Evolutionary conservation across 2,329 filamentous ascomycete genomes (phyloP), one percentile per base, ranked within the genome.

Genomic region (Phaeosphaeriaceae sp.): DNA sequence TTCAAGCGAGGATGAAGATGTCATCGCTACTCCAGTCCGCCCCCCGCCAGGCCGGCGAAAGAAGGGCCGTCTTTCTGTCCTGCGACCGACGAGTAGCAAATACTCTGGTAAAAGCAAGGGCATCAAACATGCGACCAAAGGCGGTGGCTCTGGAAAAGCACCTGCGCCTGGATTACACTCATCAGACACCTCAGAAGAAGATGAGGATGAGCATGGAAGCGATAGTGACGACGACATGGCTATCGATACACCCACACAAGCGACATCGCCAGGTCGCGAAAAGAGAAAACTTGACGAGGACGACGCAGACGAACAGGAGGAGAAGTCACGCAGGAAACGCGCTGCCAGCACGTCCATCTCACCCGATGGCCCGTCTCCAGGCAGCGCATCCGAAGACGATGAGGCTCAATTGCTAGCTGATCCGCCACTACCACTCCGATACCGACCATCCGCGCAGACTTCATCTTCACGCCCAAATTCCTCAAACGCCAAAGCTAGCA

Each of bases 21-120:
- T 24, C 1, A 41, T 69, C 13, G 56, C 56, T 44, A 71, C 73
- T 41, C 69, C 74, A 9, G 56, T 60, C 25, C 68, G 63, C 36
- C 64, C 67, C 11, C 49, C 56, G 25, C 51, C 67, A 24, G 59
- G 61, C 6, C 57, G 62, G 59, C 60, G 58, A 57, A 65, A 66
- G 51, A 72, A 70, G 57, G 75, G 75, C 1, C 66, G 66, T 11
- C 58, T 75, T 3, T 79, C 77, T 7, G 65, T 75, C 3, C 60
- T 78, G 1, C 66, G 76, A 41, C 77, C 77, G 0, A 78, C 61
- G 49, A 75, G 68, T 40, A 62, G 67, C 46, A 77, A 74, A 47
- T 73, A 63, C 44, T 75, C 74, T 1, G 76, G 75, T 31, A 78
- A 78, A 60, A 71, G 70, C 33, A 72, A 74, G 45, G 56, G 65